Evolutionary conservation across 805 yeast species (phyloP), one percentile per base, ranked within the genome.

Genomic region (Cyberlindnera veronae): DNA sequence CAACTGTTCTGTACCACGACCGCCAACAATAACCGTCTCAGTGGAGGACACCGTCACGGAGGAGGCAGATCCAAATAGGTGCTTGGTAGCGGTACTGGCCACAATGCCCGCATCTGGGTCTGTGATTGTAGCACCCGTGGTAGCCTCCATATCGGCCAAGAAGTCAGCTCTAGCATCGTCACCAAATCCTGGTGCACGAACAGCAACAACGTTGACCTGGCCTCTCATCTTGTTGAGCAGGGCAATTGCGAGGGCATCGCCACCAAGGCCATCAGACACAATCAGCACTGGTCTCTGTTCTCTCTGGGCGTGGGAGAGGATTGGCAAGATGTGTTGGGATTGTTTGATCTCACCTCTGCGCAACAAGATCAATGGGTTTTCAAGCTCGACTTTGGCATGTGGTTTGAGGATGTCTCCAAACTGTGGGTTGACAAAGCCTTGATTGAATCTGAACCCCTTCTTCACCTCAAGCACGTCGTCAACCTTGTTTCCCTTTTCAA

Each of bases 151-250:
- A 67, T 93, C 99, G 53, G 96, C 96, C 49, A 93, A 72, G 51
- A 86, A 89, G 76, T 89, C 89, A 77, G 87, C 86, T 73, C 97
- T 84, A 81, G 93, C 90, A n/a, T n/a, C n/a, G 74, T 93, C 99
- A 67, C 98, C 99, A 60, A 91, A 93, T 38, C 99, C 99, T 58
- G 99, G 99, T 24, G 98, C 96, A 76, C 90, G 91, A 53, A 93
- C 96, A 55, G 93, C 95, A 63, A 93, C 85, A 46, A 93, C 97
- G 69, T 88, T 95, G 46, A 93, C 97, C 74, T 91, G 98, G 54
- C 97, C 97, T 73, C 97, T 85, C 62, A 93, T 77, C 73, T 93
- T 93, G 79, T 93, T 93, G 66, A 93, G 77, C 57, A 93, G 84
- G 70, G 98, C 89, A 51, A 97, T 97, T 54, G 98, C 98, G 48